Conservation (phyloP, 257 asterid genomes). For the Capsicum baccatum region DNA sequence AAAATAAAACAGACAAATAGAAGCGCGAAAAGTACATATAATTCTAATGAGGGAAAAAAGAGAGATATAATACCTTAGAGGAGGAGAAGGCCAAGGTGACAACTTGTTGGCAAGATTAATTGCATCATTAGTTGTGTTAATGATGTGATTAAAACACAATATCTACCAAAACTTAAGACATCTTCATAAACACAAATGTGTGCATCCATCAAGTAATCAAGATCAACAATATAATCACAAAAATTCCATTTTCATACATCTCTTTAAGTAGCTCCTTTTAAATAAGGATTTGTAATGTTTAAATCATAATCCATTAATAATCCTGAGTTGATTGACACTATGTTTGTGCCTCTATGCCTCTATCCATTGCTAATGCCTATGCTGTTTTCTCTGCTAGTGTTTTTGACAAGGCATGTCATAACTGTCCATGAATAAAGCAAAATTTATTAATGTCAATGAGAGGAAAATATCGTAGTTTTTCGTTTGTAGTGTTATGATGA, state of each 20-base stretch:
- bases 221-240: constrained; percentile 84
- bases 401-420: no score
- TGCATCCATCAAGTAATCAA: constrained; percentile 70
- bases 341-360: constrained; percentile 56
- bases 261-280: constrained; percentile 72
- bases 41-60: background rate
- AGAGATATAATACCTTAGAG: constrained; percentile 31
- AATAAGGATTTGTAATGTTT: constrained; percentile 70
- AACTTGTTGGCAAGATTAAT: constrained; percentile 56
- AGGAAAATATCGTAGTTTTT: no score
- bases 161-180: constrained; percentile 70
- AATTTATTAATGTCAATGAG: no score
- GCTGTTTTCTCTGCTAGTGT: constrained; percentile 39
- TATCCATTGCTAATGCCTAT: constrained; percentile 90
- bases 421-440: no score
- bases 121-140: constrained; percentile 56
- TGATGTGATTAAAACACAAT: constrained; percentile 68
- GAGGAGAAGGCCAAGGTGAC: constrained; percentile 34
- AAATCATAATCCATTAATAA: constrained; percentile 61
- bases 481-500: no score
- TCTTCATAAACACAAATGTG: constrained; percentile 86
- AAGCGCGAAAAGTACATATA: no score
- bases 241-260: constrained; percentile 79
- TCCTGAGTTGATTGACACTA: constrained; percentile 79
- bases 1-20: no score